Evolutionary conservation across 192 early-diverging fungal genomes (phyloP), one percentile per base, ranked within the genome.

Genomic region (Coemansia sp.): DNA sequence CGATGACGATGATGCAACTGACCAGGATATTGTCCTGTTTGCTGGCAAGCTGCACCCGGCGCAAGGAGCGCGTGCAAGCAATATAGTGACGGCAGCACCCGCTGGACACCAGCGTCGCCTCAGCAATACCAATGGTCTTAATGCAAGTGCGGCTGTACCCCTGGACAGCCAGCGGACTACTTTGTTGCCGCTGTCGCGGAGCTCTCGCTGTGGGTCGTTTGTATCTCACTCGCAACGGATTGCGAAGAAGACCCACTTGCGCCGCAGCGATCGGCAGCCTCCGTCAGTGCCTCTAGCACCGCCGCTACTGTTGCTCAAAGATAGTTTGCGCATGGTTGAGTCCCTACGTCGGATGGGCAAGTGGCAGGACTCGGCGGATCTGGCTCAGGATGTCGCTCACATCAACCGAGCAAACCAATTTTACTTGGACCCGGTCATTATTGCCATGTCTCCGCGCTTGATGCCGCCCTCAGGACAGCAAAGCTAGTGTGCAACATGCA

Each of bases 321-420:
- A 77, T 13, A 70, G 64, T 68, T 6, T 67, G 68, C 75, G 75
- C 5, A 82, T 82, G 79, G 69, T 82, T n/a, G 79, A 76, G 67
- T 74, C 79, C 6, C 69, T 82, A 43, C 71, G 74, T 26, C 79
- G 75, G 43, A 82, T 82, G 80, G 80, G 75, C 47, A 82, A 82
- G 59, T 67, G 64, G 70, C 75, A 69, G 35, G 69, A 66, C 30
- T 44, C 55, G n/a, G 42, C 67, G 4, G 44, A 47, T 13, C 33
- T 63, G 38, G 43, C 65, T 19, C 63, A 26, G 13, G 23, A 33
- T 21, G 38, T 55, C 1, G 30, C 63, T 14, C 50, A 58, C 42
- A 59, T 53, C 49, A 57, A 37, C 58, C 47, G 69, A 13, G 68
- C 77, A 1, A 72, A 74, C 42, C 67, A 78, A 53, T 69, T 78